These are phyloP conservation scores for Helianthus tuberosus DNA, from an alignment of 129 eudicot genomes.

Conservation along the genomic window DNA sequence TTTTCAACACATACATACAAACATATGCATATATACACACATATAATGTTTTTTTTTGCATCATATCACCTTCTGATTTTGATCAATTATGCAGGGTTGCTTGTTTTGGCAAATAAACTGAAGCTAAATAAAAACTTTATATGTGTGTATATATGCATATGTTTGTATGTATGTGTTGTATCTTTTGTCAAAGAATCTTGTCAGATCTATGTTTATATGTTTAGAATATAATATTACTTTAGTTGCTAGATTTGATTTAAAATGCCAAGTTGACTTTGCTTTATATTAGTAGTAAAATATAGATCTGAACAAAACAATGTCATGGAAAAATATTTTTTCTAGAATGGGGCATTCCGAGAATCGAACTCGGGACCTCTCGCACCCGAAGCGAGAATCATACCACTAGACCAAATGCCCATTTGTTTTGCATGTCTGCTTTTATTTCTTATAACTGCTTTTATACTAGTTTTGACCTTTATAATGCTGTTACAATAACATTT, in stretches of 20 bases:
- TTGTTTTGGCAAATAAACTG: neutral
- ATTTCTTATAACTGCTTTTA: neutral
- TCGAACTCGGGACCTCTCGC: conserved; percentile 93
- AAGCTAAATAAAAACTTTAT: neutral
- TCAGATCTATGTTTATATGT: conserved; percentile 8
- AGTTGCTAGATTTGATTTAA: conserved; percentile 1
- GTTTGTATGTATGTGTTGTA: too few species aligned
- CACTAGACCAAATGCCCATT: conserved; percentile 85
- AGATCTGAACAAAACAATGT: neutral
- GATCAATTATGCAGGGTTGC: conserved; percentile 16
- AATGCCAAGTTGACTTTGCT: conserved; percentile 10
- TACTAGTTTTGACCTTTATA: too few species aligned
- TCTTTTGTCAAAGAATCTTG: neutral
- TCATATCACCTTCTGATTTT: neutral
- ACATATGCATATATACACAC: neutral
- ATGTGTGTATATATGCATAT: too few species aligned
- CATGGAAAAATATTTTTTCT: neutral
- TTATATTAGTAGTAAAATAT: neutral
- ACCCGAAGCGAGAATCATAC: conserved; percentile 90
- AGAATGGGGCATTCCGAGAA: conserved; percentile 80
- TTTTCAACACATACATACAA: neutral
- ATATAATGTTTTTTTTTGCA: neutral
- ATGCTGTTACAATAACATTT: neutral
- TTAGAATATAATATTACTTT: conserved; percentile 16
- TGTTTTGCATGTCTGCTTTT: neutral